Percentiles rank a stretch among this genome's conserved stretches.
Conservation (phyloP, 495 filamentous ascomycete genomes). For the Xylaria telfairii region DNA sequence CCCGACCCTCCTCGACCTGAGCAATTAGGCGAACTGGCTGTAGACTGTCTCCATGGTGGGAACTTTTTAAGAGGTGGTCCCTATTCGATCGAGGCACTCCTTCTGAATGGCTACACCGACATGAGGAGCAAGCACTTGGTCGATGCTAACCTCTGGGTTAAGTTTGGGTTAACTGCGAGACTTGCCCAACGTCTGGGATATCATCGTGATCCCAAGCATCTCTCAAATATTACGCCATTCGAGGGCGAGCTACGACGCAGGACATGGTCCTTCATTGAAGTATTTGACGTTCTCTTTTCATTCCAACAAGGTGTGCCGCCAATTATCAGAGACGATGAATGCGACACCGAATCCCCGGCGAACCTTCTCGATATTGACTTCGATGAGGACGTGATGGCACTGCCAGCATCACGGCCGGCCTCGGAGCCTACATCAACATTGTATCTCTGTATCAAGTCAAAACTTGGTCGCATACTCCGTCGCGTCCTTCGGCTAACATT, state of each 20-base stretch:
- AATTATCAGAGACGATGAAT: slow-evolving; percentile 49
- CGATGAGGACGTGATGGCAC: slow-evolving; percentile 43
- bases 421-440: slow-evolving; percentile 52
- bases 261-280: slow-evolving; percentile 54
- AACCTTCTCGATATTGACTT: slow-evolving; percentile 58
- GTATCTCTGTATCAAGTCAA: slow-evolving; percentile 50
- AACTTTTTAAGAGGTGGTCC: slow-evolving; percentile 50
- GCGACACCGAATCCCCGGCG: slow-evolving; percentile 50
- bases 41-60: slow-evolving; percentile 51
- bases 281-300: slow-evolving; percentile 55
- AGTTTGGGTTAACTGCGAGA: slow-evolving; percentile 50
- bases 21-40: slow-evolving; percentile 33
- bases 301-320: slow-evolving; percentile 59
- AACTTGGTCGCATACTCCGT: slow-evolving; percentile 46
- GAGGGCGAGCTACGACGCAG: slow-evolving; percentile 60
- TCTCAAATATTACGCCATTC: slow-evolving; percentile 54
- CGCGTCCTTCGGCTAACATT: slow-evolving; percentile 45
- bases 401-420: slow-evolving; percentile 47
- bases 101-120: slow-evolving; percentile 49
- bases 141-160: slow-evolving; percentile 50
- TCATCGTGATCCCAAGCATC: slow-evolving; percentile 55
- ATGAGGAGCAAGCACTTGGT: slow-evolving; percentile 44
- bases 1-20: slow-evolving; percentile 31
- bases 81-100: slow-evolving; percentile 55
- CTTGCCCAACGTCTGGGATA: slow-evolving; percentile 59